Evolutionary conservation across 176 grass and related monocot species (phyloP).

Genomic region (Luzula sylvatica): DNA sequence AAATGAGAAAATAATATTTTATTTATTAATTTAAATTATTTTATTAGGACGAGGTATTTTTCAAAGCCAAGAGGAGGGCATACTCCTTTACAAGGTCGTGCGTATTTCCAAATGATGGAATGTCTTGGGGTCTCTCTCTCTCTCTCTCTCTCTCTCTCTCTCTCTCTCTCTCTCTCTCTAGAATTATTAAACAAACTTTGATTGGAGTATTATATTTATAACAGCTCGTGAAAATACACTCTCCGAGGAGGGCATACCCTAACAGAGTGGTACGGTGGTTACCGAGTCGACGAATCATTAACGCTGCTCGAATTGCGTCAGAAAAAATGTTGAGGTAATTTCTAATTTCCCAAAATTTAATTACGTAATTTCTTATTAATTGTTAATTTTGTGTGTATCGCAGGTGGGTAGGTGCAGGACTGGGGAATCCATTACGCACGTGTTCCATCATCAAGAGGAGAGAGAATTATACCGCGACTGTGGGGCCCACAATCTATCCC

Average conservation of each 20-base stretch:
- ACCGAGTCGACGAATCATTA: slow-evolving; percentile 42
- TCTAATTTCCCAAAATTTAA: no score
- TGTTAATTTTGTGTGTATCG: slow-evolving; percentile 1
- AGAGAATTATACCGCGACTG: no score
- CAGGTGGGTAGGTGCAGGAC: slow-evolving; percentile 72
- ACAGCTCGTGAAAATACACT: slow-evolving; percentile 96
- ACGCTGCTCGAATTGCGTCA: slow-evolving; percentile 64
- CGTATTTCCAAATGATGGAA: slow-evolving; percentile 97
- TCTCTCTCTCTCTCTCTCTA: no score
- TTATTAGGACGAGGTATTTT: slow-evolving; percentile 83
- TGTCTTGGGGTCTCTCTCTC: slow-evolving; percentile 70
- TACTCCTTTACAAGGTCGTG: slow-evolving; percentile 90
- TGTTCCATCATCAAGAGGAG: slow-evolving; percentile 67
- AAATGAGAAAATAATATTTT: not conserved
- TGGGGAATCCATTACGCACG: slow-evolving; percentile 22
- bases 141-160: no score
- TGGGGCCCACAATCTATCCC: slow-evolving; percentile 60
- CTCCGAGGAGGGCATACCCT: slow-evolving; percentile 76
- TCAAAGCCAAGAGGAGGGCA: slow-evolving; percentile 76
- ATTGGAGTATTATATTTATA: slow-evolving; percentile 8
- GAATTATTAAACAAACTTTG: slow-evolving; percentile 5
- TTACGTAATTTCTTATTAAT: not conserved
- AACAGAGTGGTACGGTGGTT: slow-evolving; percentile 51
- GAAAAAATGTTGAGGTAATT: slow-evolving; percentile 81
- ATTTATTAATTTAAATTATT: slow-evolving; percentile 13